Base-by-base conservation (phyloP, 225 moss, liverwort and hornwort species). In the Anthoceros angustus region DNA sequence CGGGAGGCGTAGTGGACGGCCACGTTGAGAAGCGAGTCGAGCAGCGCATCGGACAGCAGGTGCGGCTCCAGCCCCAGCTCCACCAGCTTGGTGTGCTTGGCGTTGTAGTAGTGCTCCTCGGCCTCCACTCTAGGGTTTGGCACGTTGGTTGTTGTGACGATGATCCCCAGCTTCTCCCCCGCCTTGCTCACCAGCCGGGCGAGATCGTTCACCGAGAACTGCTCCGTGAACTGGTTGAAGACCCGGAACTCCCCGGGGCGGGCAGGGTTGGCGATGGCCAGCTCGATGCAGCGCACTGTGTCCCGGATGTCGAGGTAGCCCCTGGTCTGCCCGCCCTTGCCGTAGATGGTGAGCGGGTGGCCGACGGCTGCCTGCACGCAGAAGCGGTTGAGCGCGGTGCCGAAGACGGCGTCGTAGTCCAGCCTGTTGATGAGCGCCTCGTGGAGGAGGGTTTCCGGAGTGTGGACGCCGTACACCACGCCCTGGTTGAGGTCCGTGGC, bases 91-190 rank as follows among this genome's bases (percentile, higher is more conserved):
- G 92, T 92, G 41, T 89, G 98, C 71, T 89, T 98, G 42, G 98
- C 98, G 72, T 98, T 98, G 68, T 98, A 98, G 73, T 98, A 98
- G 74, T 98, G 98, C 68, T 98, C 98, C 63, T 98, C 98, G 1
- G 80, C 78, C 69, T 98, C 98, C 61, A 98, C 84, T 45, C 98
- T 82, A 10, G 98, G 98, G 61, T 98, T 98, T 0, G 84, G 78
- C 62, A 98, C 78, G 26, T 89, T 86, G 64, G 82, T 79, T 20
- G 89, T 67, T 23, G 71, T 72, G 62, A 98, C 98, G 66, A 79
- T 69, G 7, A 98, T 74, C 61, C 98, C 98, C 20, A 98, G 82
- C 40, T 89, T 92, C 73, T 72, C 75, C 43, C 92, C 92, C 5
- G 84, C 87, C 41, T 61, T 83, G n/a, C 87, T 98, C 66, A 98